These are phyloP conservation scores for Raffaelea deltoideospora DNA, from an alignment of 2,329 filamentous ascomycete species.

Conservation along the genomic window DNA sequence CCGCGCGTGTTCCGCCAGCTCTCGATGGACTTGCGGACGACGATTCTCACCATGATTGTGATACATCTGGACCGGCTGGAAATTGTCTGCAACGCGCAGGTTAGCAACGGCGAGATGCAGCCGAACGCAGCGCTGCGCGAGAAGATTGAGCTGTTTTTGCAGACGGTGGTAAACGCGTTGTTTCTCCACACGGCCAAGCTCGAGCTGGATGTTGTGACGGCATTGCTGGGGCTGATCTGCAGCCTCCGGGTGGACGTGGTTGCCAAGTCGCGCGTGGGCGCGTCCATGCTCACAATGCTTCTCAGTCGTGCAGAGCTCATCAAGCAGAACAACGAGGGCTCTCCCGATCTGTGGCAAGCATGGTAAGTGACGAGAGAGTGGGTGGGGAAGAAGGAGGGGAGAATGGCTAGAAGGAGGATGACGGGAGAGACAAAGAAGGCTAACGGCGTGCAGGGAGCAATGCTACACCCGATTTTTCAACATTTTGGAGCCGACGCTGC, in stretches of 20 bases:
- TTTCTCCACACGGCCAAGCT: slow-evolving; percentile 86
- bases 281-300: slow-evolving; percentile 84
- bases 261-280: slow-evolving; percentile 72
- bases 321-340: slow-evolving; percentile 61
- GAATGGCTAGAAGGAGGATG: neutral
- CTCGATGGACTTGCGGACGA: slow-evolving; percentile 81
- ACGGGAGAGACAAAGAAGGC: too few relatives aligned
- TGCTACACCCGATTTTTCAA: slow-evolving; percentile 84
- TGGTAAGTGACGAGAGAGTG: too few relatives aligned
- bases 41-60: slow-evolving; percentile 88
- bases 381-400: too few relatives aligned
- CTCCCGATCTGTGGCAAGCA: slow-evolving; percentile 61
- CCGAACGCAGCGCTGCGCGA: slow-evolving; percentile 70
- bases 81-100: slow-evolving; percentile 69
- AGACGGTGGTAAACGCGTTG: slow-evolving; percentile 76
- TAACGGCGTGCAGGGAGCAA: slow-evolving; percentile 40
- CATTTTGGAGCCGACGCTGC: slow-evolving; percentile 66
- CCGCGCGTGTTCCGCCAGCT: slow-evolving; percentile 91
- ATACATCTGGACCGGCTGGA: slow-evolving; percentile 86
- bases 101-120: slow-evolving; percentile 53
- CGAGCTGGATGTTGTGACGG: slow-evolving; percentile 78
- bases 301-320: slow-evolving; percentile 87
- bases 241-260: slow-evolving; percentile 75
- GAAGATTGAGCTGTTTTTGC: slow-evolving; percentile 81
- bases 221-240: slow-evolving; percentile 72